Evolutionary conservation across 306 rosid species (phyloP).

Genomic region (Prunus dulcis): DNA sequence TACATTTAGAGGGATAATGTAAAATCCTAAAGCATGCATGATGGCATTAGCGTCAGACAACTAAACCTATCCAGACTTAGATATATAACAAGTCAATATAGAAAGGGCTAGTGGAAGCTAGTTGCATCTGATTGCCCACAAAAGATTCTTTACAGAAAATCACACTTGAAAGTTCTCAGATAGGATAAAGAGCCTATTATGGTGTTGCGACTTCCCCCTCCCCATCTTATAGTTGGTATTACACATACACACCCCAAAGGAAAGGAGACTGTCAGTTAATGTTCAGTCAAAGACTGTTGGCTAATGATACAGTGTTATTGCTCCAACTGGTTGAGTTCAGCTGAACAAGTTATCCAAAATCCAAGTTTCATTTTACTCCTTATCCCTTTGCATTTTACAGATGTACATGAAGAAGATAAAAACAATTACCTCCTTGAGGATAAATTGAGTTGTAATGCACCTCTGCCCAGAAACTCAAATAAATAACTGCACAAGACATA

Average conservation of each 20-base stretch:
- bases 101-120: not conserved
- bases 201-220: not conserved
- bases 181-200: not conserved
- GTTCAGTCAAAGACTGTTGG: not conserved
- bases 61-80: not conserved
- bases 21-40: not conserved
- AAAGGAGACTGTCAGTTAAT: not conserved
- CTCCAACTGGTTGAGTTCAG: not conserved
- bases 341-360: not conserved
- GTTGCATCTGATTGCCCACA: not conserved
- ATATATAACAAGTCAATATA: not conserved
- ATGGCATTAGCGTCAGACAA: not conserved
- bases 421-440: conserved; percentile 73
- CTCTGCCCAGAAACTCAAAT: conserved; percentile 96
- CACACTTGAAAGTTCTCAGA: not conserved
- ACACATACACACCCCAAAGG: not conserved
- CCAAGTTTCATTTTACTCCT: not conserved
- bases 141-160: not conserved
- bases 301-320: not conserved
- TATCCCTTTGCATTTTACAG: not conserved
- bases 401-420: conserved; percentile 7
- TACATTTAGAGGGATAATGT: not conserved
- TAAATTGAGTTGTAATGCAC: conserved; percentile 93
- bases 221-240: not conserved
- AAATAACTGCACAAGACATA: conserved; percentile 55